A percentile compares a stretch with the other conserved stretches of the same genome.
These are phyloP conservation scores for Fusarium chlamydosporum DNA, from an alignment of 2,329 filamentous ascomycete genomes.

Conservation along the genomic window DNA sequence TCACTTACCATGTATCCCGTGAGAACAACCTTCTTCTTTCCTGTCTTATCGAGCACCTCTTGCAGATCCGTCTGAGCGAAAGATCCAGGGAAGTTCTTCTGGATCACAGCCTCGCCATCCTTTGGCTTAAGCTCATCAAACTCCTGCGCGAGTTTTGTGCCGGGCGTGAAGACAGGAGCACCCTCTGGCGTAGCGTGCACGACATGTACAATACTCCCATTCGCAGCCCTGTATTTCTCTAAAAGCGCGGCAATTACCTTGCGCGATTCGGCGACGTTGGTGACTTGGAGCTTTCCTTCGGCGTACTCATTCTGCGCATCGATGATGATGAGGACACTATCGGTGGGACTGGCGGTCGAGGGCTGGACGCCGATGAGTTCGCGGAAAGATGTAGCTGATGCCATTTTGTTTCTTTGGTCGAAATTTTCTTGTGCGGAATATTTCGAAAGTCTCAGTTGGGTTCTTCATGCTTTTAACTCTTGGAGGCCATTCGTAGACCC, in stretches of 20 bases:
- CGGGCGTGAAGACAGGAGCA: constrained; percentile 76
- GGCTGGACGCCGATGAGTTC: constrained; percentile 63
- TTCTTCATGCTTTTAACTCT: not conserved
- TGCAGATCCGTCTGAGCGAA: constrained; percentile 74
- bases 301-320: constrained; percentile 80
- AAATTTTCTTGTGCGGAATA: not conserved
- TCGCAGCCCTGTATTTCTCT: constrained; percentile 69
- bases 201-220: constrained; percentile 70
- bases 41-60: constrained; percentile 62
- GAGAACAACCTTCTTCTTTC: constrained; percentile 72
- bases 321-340: constrained; percentile 76
- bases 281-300: constrained; percentile 68
- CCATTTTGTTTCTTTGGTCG: not conserved
- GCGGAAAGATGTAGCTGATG: constrained; percentile 22
- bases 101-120: constrained; percentile 68
- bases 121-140: constrained; percentile 71
- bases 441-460: too few relatives aligned
- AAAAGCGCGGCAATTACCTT: constrained; percentile 70
- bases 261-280: constrained; percentile 67
- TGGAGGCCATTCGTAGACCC: constrained; percentile 7
- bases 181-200: constrained; percentile 71
- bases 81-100: constrained; percentile 70
- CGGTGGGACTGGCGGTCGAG: constrained; percentile 68
- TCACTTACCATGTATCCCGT: constrained; percentile 69
- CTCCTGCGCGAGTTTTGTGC: constrained; percentile 70